These are phyloP conservation scores for Boletellus ananiceps DNA, from an alignment of 768 basidiomycete species.

Conservation along the genomic window DNA sequence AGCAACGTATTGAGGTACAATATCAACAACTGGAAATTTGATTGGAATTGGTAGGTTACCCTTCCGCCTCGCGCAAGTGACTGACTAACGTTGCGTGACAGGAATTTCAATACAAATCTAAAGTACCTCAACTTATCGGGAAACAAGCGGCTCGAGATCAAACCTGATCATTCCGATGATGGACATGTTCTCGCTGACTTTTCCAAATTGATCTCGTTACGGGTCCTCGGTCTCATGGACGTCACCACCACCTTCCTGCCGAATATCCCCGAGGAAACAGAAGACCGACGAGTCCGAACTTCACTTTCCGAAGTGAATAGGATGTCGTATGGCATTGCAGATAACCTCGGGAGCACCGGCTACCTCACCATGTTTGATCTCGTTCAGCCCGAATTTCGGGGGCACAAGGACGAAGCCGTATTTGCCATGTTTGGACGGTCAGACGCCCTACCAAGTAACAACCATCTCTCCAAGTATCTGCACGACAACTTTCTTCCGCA, in stretches of 20 bases:
- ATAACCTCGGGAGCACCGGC: constrained; percentile 77
- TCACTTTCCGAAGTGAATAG: constrained; percentile 83
- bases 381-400: constrained; percentile 81
- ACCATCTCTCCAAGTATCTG: constrained; percentile 74
- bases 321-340: constrained; percentile 96
- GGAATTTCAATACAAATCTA: constrained; percentile 95
- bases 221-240: constrained; percentile 96
- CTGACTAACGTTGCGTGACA: constrained; percentile 28
- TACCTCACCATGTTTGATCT: constrained; percentile 88
- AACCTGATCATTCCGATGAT: constrained; percentile 50
- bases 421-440: constrained; percentile 95
- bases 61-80: background rate
- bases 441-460: constrained; percentile 52
- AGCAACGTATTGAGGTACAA: constrained; percentile 95
- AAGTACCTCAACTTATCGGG: constrained; percentile 95
- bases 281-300: constrained; percentile 88
- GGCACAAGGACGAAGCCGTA: constrained; percentile 71
- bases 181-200: constrained; percentile 70
- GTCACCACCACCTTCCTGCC: constrained; percentile 63
- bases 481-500: constrained; percentile 72
- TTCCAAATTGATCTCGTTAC: constrained; percentile 76
- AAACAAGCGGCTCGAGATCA: constrained; percentile 95
- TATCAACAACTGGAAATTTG: constrained; percentile 96
- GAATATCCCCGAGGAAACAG: constrained; percentile 78
- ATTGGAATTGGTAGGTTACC: constrained; percentile 89